phyloP scores from a whole-genome alignment of 164 flowering plant species.

The Vitis rupestris region DNA sequence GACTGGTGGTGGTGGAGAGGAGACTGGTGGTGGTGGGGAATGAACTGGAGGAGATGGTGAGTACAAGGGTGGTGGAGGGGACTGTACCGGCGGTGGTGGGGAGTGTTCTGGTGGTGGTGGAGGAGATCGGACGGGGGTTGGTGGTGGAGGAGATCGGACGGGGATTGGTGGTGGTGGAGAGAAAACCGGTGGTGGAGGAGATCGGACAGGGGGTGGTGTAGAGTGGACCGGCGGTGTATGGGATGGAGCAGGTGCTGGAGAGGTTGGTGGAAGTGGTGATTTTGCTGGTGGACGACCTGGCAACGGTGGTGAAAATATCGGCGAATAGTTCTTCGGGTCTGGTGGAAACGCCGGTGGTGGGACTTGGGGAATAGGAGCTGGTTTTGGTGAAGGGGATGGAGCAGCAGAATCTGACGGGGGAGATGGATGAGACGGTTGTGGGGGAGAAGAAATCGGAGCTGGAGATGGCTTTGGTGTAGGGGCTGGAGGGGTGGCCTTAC shows the following conservation, averaged over 20 bases:
- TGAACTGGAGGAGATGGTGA: not conserved
- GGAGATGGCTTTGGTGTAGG: no score
- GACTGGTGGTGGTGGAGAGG: slow-evolving; percentile 14
- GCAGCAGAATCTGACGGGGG: no score
- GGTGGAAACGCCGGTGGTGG: no score
- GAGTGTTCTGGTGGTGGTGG: not conserved
- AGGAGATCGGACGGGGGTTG: not conserved
- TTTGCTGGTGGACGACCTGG: no score
- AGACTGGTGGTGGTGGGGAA: slow-evolving; percentile 8
- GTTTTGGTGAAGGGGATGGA: no score
- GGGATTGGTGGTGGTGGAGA: not conserved
- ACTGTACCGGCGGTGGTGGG: not conserved
- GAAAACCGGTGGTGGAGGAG: not conserved
- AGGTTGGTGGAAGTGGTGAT: no score
- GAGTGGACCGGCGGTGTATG: not conserved
- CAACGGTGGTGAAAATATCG: no score
- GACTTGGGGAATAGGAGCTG: no score
- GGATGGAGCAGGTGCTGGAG: not conserved
- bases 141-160: not conserved
- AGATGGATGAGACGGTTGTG: no score
- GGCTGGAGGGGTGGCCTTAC: not conserved
- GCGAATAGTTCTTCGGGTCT: no score
- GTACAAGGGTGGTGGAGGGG: not conserved
- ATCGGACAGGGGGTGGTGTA: not conserved
- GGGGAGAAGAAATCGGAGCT: no score